A percentile compares a stretch with the other conserved stretches of the same genome.
phyloP scores from a whole-genome alignment of 2,329 filamentous ascomycete genomes.

The Cercospora janseana region DNA sequence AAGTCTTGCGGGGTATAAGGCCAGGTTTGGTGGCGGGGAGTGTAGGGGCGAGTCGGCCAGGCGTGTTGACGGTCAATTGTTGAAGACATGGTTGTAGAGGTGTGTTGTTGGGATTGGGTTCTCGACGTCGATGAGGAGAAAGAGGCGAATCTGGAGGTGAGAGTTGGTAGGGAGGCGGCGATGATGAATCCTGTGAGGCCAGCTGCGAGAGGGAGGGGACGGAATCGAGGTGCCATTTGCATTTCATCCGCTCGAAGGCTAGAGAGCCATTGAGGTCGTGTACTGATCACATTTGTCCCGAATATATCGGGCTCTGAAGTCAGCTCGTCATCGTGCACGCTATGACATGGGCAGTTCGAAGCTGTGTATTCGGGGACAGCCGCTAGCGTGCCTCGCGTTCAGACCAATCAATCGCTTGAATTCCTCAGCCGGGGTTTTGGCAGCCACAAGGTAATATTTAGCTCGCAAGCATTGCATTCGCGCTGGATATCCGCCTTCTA shows the following conservation, averaged over 20 bases:
- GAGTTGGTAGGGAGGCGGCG: constrained; percentile 12
- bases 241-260: too few relatives aligned
- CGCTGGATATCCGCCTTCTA: background rate
- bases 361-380: too few relatives aligned
- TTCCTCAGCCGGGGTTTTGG: too few relatives aligned
- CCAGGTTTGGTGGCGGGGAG: constrained; percentile 36
- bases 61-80: background rate
- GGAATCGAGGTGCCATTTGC: constrained; percentile 18
- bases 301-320: too few relatives aligned
- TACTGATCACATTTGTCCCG: too few relatives aligned
- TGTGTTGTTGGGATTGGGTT: background rate
- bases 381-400: too few relatives aligned
- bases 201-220: constrained; percentile 18
- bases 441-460: too few relatives aligned
- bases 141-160: constrained; percentile 4
- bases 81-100: background rate
- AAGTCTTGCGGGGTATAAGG: constrained; percentile 43
- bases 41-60: constrained; percentile 31
- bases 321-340: too few relatives aligned
- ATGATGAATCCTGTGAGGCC: constrained; percentile 22
- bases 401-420: too few relatives aligned
- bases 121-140: background rate
- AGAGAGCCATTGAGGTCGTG: background rate
- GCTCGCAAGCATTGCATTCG: background rate
- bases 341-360: too few relatives aligned